Evolutionary conservation across 495 filamentous ascomycete genomes (phyloP).

Genomic region (Tuber microsphaerosporum): DNA sequence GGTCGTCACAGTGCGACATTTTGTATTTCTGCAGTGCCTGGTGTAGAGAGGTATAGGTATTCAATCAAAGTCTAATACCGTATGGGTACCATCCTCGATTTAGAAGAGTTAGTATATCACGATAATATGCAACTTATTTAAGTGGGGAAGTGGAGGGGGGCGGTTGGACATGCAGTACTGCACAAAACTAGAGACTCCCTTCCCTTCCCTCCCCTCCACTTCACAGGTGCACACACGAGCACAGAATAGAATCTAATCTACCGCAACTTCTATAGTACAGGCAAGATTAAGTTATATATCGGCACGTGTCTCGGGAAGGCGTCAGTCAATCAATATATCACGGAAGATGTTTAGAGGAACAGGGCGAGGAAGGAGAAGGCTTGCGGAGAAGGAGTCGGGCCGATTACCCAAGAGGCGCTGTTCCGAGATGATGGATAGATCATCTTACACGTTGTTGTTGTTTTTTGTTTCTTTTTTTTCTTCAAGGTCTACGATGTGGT

Average conservation of each 20-base stretch:
- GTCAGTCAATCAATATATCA: not conserved
- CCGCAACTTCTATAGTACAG: not conserved
- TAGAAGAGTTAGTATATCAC: not conserved
- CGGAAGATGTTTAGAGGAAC: not conserved
- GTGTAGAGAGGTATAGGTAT: not conserved
- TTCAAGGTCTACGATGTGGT: not conserved
- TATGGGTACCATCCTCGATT: not conserved
- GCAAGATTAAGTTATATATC: constrained; percentile 1
- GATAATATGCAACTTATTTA: not conserved
- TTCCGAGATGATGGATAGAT: not conserved
- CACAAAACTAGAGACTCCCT: not conserved
- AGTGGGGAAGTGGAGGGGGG: not conserved
- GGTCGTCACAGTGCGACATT: not conserved
- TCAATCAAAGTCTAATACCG: not conserved
- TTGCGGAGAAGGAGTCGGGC: not conserved
- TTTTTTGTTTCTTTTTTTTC: not conserved
- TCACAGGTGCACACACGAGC: not conserved
- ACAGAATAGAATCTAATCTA: not conserved
- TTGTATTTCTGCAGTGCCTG: not conserved
- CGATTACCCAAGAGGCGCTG: not conserved
- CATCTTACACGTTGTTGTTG: not conserved
- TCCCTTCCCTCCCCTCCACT: not conserved
- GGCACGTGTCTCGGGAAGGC: constrained; percentile 5
- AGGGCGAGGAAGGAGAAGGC: not conserved
- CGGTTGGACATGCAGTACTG: not conserved